Evolutionary conservation across 2,329 filamentous ascomycete genomes (phyloP), one percentile per base, ranked within the genome.

Genomic region (Aspergillus sp.): DNA sequence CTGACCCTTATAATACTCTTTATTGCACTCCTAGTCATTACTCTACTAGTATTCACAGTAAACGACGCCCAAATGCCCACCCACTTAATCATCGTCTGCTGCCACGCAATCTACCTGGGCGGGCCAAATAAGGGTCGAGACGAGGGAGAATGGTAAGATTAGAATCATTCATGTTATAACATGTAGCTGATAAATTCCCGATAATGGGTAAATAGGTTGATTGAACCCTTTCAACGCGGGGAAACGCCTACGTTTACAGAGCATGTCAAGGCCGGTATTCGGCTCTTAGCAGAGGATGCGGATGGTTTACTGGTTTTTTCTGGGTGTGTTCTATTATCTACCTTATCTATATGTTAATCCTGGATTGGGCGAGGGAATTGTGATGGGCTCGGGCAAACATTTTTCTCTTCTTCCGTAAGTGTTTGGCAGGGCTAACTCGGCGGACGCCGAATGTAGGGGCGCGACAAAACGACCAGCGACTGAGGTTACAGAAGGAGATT

Each of bases 231-330:
- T 68, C 92, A 96, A 70, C 79, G 76, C 19, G 88, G 88, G 57
- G 91, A 96, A 73, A 90, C 89, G 3, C 82, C 84, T 6, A 96
- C 91, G 0, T 96, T 93, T 70, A 81, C 90, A n/a, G 75, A 83
- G 41, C 93, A 96, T 72, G 85, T 91, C 62, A 82, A 85, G 62
- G 83, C 84, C 0, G 90, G 90, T 0, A 69, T 92, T 6, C 69
- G 76, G 33, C 72, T 77, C 0, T 73, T 91, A 7, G 74, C 74
- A 1, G 68, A 77, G 19, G 80, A 83, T 65, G 68, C 71, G 0
- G 63, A 68, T 23, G 79, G 81, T 1, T 69, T 89, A 11, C 77
- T 96, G 40, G 77, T 89, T 6, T 90, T 95, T 70, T 93, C 90
- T 1, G 91, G 91, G 81, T 91, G 79, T 27, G 70, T 67, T 15